Evolutionary conservation across 2,329 filamentous ascomycete species (phyloP), one percentile per base, ranked within the genome.

Genomic region (Phoma sp.): DNA sequence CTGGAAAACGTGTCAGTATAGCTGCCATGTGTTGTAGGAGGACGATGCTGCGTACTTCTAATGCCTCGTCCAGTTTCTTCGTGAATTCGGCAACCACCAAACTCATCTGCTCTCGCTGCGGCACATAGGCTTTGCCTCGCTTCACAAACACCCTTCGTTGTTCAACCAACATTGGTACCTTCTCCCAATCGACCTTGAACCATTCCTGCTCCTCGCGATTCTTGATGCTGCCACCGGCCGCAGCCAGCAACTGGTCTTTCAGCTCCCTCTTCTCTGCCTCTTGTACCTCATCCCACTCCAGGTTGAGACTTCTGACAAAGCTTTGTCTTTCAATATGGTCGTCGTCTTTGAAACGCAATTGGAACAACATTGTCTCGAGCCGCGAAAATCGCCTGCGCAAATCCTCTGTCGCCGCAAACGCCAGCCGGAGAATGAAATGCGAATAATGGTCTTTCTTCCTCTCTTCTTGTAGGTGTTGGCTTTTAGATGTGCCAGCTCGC

Each of bases 101-200:
- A 67, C 89, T 95, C 56, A 89, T 79, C 75, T 98, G 92, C 73
- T 97, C 92, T 52, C 87, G 83, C 10, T 88, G 86, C 1, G 95
- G 93, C 1, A 99, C 93, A 69, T 92, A 99, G 1, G 95, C 95
- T 74, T 91, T 95, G 2, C 95, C 95, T 25, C 78, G 86, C 64
- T 83, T 88, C 61, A 98, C 61, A 51, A 95, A 87, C 1, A 96
- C 90, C 47, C 84, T 83, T 45, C 93, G 83, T 43, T 83, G 78
- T 75, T 97, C 93, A 0, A 99, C 87, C 33, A 99, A 78, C 57
- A 98, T 93, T 0, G 93, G 91, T 1, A 99, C 95, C 30, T 87
- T 85, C 71, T 92, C 89, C 92, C 93, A 99, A 68, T 97, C 91
- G 1, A 98, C 91, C 78, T 97, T 98, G 81, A 96, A 96, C 89